Evolutionary conservation across 208 protist species (phyloP), one percentile per base, ranked within the genome.

Genomic region (Crithidia sp.): DNA sequence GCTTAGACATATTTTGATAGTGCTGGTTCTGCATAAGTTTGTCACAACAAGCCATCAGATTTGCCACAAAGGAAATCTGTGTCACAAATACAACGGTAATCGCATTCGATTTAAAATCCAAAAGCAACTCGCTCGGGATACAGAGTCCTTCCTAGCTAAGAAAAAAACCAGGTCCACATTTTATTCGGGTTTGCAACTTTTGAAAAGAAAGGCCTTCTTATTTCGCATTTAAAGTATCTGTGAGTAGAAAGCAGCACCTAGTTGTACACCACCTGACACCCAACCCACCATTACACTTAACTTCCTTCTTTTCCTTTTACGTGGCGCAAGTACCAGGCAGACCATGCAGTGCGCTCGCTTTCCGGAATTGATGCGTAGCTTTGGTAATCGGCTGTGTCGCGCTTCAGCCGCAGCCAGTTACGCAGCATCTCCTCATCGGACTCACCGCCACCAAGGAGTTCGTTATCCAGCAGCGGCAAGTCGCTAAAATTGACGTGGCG

Each of bases 281-380:
- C 54, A 7, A 19, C 10, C 8, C 47, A 50, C 7, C 64, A 10
- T n/a, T 16, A 12, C 47, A 43, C 14, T 71, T 40, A 77, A 7
- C 59, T 49, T 45, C 36, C 71, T 5, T 71, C 65, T 56, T 77
- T 58, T 5, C 75, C 52, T 49, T 84, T 83, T 10, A 91, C 65
- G 65, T 94, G 83, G 39, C 89, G 84, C 54, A 94, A 66, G 79
- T 94, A 94, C 89, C 89, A 94, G 5, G 89, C 89, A 14, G 89
- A 94, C 85, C 86, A 94, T 12, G 59, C 58, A 17, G 70, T 90
- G 13, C 85, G 86, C 52, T 94, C 89, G 39, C 69, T 74, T 60
- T 86, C 83, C 16, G 89, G 89, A 65, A 91, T 86, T 9, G 86
- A 73, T 43, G 80, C 79, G 56, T 94, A 94, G 59, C 75, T 90